Evolutionary conservation across 129 eudicot genomes (phyloP).

Genomic region (Saussurea involucrata): DNA sequence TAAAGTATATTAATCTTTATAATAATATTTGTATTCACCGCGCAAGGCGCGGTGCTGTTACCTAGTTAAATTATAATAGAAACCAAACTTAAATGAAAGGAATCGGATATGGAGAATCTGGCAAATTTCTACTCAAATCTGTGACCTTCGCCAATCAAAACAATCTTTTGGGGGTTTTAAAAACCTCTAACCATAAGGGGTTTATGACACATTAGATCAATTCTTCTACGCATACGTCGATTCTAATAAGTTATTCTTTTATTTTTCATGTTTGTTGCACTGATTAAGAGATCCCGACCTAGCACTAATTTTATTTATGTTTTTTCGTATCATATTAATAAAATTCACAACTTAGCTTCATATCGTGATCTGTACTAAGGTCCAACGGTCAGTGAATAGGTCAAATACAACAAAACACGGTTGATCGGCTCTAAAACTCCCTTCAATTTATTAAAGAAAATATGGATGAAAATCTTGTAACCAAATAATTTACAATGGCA

Average conservation of each 20-base stretch:
- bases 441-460: constrained; percentile 3
- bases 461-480: background rate
- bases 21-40: no score
- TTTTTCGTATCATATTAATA: background rate
- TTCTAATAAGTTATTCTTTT: background rate
- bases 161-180: background rate
- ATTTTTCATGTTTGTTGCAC: background rate
- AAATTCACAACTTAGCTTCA: background rate
- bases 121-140: background rate
- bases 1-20: no score
- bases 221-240: background rate
- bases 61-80: background rate
- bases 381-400: background rate
- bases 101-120: no score
- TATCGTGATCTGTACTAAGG: background rate
- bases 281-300: background rate
- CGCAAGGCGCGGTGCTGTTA: no score
- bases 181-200: background rate
- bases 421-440: constrained; percentile 5
- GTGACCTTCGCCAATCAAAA: background rate
- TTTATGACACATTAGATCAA: background rate
- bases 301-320: background rate
- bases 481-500: background rate
- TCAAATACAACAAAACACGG: constrained; percentile 7
- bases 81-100: background rate